Conservation (phyloP, 1,139 yeast species). For the Lizanozyma gosingica region DNA sequence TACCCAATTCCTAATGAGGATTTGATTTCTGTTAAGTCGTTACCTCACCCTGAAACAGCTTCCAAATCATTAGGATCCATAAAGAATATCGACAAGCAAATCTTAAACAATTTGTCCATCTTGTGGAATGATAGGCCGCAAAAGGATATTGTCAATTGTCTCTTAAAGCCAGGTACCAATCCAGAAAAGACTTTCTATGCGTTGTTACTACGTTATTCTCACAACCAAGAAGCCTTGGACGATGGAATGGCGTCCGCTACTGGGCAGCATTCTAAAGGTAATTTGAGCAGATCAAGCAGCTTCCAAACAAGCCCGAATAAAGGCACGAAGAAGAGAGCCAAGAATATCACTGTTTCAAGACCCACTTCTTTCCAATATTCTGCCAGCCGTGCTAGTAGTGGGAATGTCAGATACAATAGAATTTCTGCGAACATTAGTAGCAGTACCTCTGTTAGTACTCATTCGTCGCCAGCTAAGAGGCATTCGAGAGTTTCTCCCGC, state of each 20-base stretch:
- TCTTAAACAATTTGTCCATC: conserved; percentile 58
- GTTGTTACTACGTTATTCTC: conserved; percentile 46
- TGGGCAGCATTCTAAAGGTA: conserved; percentile 21
- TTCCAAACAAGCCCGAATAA: conserved; percentile 7
- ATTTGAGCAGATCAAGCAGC: conserved; percentile 3
- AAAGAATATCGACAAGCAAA: conserved; percentile 52
- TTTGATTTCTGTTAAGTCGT: conserved; percentile 40
- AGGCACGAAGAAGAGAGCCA: conserved; percentile 6
- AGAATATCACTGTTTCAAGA: conserved; percentile 12
- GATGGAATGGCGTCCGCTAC: conserved; percentile 14
- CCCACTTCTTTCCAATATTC: conserved; percentile 14
- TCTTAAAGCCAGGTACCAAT: conserved; percentile 49
- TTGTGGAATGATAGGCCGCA: conserved; percentile 67
- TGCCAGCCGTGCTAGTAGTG: conserved; percentile 4
- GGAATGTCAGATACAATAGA: conserved; percentile 7
- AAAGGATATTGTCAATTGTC: conserved; percentile 44
- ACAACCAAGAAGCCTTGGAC: conserved; percentile 21
- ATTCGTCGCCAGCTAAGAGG: neutral
- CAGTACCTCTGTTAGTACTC: conserved; percentile 3
- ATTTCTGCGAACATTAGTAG: conserved; percentile 12
- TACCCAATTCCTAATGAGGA: conserved; percentile 48
- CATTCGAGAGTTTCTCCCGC: neutral
- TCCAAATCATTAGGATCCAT: conserved; percentile 37
- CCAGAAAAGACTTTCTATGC: conserved; percentile 75
- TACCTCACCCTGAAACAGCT: conserved; percentile 59